Base-by-base conservation (phyloP, 176 grass and related monocot genomes). In the Rhynchospora pubera region DNA sequence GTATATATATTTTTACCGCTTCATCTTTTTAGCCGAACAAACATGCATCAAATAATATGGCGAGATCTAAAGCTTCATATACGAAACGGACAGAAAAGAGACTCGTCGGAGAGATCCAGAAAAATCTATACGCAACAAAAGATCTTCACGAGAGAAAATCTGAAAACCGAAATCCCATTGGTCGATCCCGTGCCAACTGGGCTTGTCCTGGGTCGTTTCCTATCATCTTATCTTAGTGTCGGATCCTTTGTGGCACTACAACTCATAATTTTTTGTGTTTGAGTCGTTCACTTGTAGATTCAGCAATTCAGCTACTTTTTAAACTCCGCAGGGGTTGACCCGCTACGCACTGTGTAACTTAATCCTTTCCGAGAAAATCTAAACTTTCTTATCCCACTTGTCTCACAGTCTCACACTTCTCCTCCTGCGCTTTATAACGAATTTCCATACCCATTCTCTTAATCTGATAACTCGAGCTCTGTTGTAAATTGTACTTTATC, bases 161-260 rank as follows among this genome's bases (percentile, higher is more conserved):
- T 79, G 52, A 87, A n/a, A 21, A 26, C 19, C 18, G 57, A 66
- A 55, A 28, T 23, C 79, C 77, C 45, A 98, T 98, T 98, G 95
- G 90, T 9, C 73, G 13, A 71, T 34, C 4, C 21, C 6, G 13
- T 69, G 78, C 90, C 91, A 89, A 44, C 51, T 87, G 70, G 45
- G 83, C 68, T 78, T 85, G 76, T 19, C 30, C 24, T 83, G 71
- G 90, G 42, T 77, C 46, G 44, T 14, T 65, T 83, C 76, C 87
- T 90, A 92, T 97, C 92, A 15, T 67, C 90, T 98, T 94, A 98
- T 98, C 92, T 43, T 64, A 80, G 50, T 42, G 10, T 1, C 18
- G 12, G 76, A 77, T 26, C 43, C 42, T 6, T 15, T 77, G 23
- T 32, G 72, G 0, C 50, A 16, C 24, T 32, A 1, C 23, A 55